Conservation (phyloP, 225 moss, liverwort and hornwort genomes). For the Physcomitrium patens region DNA sequence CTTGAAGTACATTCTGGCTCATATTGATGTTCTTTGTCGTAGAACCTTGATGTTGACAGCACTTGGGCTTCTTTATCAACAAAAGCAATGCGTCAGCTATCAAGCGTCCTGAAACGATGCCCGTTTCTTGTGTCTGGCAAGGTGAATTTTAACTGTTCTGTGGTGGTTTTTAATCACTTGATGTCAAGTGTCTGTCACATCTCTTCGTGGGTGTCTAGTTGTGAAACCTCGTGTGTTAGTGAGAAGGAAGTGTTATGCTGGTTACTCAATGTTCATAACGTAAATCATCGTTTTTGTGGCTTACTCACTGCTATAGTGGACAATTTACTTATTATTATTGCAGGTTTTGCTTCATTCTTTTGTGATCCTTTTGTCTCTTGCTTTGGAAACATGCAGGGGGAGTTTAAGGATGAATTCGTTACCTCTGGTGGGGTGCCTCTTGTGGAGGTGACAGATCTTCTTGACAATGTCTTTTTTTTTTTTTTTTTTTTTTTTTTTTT, state of each 20-base stretch:
- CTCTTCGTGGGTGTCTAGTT: background rate
- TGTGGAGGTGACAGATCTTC: slow-evolving; percentile 55
- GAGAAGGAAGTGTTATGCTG: background rate
- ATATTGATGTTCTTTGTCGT: slow-evolving; percentile 19
- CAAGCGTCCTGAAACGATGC: slow-evolving; percentile 71
- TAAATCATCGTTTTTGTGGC: no score
- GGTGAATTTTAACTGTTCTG: slow-evolving; percentile 36
- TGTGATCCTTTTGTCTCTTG: background rate
- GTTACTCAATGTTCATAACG: background rate
- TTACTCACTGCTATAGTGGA: background rate
- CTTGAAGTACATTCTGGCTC: background rate
- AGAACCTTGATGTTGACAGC: slow-evolving; percentile 70
- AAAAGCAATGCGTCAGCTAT: slow-evolving; percentile 66
- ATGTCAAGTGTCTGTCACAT: background rate
- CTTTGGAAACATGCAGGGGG: slow-evolving; percentile 54
- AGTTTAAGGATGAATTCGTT: slow-evolving; percentile 94
- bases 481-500: background rate
- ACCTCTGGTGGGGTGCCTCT: slow-evolving; percentile 94
- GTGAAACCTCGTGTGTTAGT: background rate
- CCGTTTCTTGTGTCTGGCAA: slow-evolving; percentile 78
- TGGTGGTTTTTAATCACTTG: background rate
- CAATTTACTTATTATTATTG: background rate
- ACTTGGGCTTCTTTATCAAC: slow-evolving; percentile 73
- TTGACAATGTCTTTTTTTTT: background rate
- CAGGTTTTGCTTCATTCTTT: slow-evolving; percentile 13